phyloP scores from a whole-genome alignment of 495 filamentous ascomycete genomes.

The Penicillium turbatum region DNA sequence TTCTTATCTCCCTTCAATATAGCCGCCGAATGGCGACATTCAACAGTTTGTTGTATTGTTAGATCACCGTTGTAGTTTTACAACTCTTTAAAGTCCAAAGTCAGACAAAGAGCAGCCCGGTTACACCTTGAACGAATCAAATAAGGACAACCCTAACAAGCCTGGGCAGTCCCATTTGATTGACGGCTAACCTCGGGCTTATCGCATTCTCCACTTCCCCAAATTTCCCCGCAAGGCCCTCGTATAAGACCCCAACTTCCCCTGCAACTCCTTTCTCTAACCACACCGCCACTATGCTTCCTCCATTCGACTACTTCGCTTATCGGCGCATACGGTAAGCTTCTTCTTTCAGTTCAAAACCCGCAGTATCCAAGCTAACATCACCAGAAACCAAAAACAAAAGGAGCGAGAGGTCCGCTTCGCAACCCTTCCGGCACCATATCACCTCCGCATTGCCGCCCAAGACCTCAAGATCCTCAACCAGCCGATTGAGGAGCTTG shows the following conservation, averaged over 20 bases:
- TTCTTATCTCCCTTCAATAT: neutral
- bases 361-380: neutral
- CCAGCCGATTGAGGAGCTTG: slow-evolving; percentile 71
- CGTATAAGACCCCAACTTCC: slow-evolving; percentile 25
- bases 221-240: slow-evolving; percentile 16
- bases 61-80: too few species aligned
- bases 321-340: slow-evolving; percentile 53
- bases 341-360: neutral
- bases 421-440: slow-evolving; percentile 56
- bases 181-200: slow-evolving; percentile 7
- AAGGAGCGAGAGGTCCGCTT: slow-evolving; percentile 66
- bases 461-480: slow-evolving; percentile 62
- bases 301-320: slow-evolving; percentile 57
- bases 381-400: slow-evolving; percentile 71
- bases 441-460: slow-evolving; percentile 58
- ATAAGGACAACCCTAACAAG: too few species aligned
- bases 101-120: neutral
- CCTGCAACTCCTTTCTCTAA: slow-evolving; percentile 1
- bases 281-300: slow-evolving; percentile 40
- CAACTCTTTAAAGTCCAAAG: neutral
- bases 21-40: neutral
- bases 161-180: slow-evolving; percentile 5
- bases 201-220: slow-evolving; percentile 19
- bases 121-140: neutral
- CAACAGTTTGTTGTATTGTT: too few species aligned